Evolutionary conservation across 192 early-diverging fungal genomes (phyloP).

Genomic region (Rhizophagus sp.): DNA sequence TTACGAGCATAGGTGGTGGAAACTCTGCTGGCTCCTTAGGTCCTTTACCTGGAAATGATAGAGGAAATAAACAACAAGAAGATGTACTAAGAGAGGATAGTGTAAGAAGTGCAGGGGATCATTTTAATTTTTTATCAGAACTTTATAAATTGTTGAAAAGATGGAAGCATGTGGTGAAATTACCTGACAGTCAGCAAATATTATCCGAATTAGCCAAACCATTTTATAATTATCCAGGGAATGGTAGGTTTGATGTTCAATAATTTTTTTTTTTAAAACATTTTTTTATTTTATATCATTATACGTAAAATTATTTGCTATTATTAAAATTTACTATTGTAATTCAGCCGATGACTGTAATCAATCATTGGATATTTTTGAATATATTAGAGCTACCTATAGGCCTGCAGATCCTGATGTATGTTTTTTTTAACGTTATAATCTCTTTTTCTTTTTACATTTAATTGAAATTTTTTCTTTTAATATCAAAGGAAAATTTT

Average conservation of each 20-base stretch:
- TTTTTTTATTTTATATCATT: no score
- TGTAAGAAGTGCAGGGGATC: constrained; percentile 9
- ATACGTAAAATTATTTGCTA: background rate
- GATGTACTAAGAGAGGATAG: constrained; percentile 26
- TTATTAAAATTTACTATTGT: no score
- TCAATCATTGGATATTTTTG: constrained; percentile 42
- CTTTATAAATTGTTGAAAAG: constrained; percentile 22
- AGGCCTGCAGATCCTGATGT: constrained; percentile 30
- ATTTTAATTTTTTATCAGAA: constrained; percentile 20
- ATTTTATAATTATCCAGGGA: constrained; percentile 33
- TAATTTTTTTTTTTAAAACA: background rate
- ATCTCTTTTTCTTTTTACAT: background rate
- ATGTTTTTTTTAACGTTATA: background rate
- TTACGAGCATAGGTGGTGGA: constrained; percentile 31
- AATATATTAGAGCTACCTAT: constrained; percentile 37
- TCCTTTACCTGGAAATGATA: constrained; percentile 30
- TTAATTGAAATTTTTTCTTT: background rate
- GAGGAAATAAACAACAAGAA: constrained; percentile 28
- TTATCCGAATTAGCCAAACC: constrained; percentile 32
- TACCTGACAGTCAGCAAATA: constrained; percentile 11
- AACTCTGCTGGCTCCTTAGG: constrained; percentile 33
- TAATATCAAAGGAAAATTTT: constrained; percentile 39
- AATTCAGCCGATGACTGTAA: constrained; percentile 36
- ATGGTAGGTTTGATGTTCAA: constrained; percentile 25
- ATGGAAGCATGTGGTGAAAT: constrained; percentile 28